A percentile compares a stretch with the other conserved stretches of the same genome.
Conservation (phyloP, 2,329 filamentous ascomycete species). For the Exserohilum rostratum region DNA sequence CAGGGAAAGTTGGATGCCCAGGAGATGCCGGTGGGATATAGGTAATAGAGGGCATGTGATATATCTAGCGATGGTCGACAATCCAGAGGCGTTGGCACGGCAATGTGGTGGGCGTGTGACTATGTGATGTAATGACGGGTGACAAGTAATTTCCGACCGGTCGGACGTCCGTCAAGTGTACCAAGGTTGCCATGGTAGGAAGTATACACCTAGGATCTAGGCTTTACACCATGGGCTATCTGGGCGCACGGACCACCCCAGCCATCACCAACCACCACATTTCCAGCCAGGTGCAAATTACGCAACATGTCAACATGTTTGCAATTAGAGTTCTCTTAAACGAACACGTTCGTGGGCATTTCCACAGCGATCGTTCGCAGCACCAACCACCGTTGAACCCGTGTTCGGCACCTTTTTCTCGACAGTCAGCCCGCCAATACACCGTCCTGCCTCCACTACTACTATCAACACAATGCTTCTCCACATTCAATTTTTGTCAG, state of each 20-base stretch:
- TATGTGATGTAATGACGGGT: too few species aligned
- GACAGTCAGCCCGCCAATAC: constrained; percentile 8
- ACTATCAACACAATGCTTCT: constrained; percentile 37
- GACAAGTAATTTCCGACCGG: too few species aligned
- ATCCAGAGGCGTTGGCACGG: neutral
- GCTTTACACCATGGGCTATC: neutral
- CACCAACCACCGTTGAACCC: constrained; percentile 15
- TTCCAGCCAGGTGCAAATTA: constrained; percentile 36
- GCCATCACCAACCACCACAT: constrained; percentile 39
- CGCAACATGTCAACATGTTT: constrained; percentile 17
- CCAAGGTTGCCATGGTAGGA: neutral
- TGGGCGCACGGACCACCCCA: constrained; percentile 26
- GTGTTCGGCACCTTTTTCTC: constrained; percentile 18
- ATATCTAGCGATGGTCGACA: neutral
- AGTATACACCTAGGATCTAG: constrained; percentile 5
- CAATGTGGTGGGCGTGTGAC: too few species aligned
- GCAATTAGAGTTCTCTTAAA: constrained; percentile 28
- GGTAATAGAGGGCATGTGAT: neutral
- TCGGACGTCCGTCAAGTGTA: neutral
- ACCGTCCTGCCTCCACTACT: constrained; percentile 17
- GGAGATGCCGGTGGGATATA: constrained; percentile 1
- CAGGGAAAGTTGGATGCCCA: constrained; percentile 2
- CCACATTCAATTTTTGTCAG: constrained; percentile 23
- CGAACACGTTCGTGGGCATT: constrained; percentile 16
- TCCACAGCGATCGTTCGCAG: constrained; percentile 9